These are phyloP conservation scores for Lasiosphaeriaceae sp. DNA, from an alignment of 495 filamentous ascomycete species.

Conservation along the genomic window DNA sequence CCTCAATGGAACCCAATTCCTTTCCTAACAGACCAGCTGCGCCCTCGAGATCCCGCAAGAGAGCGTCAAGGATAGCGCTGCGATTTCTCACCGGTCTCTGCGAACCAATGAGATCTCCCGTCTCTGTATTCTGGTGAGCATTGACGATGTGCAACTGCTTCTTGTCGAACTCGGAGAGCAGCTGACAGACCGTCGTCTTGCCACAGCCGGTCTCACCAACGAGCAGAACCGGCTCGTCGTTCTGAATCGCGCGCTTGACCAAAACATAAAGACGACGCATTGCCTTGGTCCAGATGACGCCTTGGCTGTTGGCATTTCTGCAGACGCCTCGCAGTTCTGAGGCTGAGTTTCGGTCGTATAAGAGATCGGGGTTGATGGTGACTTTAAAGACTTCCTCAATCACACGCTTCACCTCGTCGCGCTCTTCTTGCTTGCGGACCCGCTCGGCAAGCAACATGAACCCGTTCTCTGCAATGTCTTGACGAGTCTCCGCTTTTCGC, in stretches of 20 bases:
- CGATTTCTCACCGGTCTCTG: conserved; percentile 89
- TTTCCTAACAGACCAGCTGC: conserved; percentile 36
- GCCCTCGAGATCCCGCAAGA: conserved; percentile 58
- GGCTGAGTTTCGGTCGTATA: conserved; percentile 60
- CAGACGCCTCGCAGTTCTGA: conserved; percentile 54
- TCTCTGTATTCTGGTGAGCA: conserved; percentile 96
- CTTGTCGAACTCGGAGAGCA: conserved; percentile 74
- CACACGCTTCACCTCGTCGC: conserved; percentile 74
- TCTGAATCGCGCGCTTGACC: conserved; percentile 75
- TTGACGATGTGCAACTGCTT: conserved; percentile 84
- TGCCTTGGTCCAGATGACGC: conserved; percentile 87
- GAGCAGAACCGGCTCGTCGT: conserved; percentile 90
- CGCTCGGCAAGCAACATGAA: conserved; percentile 95
- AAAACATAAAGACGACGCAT: conserved; percentile 89
- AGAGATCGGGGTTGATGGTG: conserved; percentile 62
- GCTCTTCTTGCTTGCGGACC: conserved; percentile 86
- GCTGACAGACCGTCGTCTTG: conserved; percentile 94
- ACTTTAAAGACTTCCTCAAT: conserved; percentile 94
- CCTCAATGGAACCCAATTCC: conserved; percentile 23
- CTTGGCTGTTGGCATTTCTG: conserved; percentile 44
- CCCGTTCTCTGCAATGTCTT: conserved; percentile 86
- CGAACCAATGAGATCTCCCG: conserved; percentile 93
- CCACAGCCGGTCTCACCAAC: conserved; percentile 97
- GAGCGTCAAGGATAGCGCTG: conserved; percentile 59
- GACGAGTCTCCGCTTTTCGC: conserved; percentile 74